phyloP scores from a whole-genome alignment of 2,329 filamentous ascomycete species.

The Epichloe hybrida region DNA sequence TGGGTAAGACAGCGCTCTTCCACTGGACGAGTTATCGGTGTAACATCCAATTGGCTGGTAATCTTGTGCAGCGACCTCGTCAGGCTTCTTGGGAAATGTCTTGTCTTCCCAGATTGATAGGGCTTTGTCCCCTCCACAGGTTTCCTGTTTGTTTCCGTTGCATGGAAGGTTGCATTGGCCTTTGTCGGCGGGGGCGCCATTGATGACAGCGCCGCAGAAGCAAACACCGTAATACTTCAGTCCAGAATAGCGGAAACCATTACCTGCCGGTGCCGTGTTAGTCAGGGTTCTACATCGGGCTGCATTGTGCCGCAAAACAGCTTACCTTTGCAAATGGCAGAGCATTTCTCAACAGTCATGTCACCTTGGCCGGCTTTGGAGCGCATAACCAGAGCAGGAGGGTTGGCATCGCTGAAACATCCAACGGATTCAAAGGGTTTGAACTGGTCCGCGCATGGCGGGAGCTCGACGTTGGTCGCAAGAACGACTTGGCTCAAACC shows the following conservation, averaged over 20 bases:
- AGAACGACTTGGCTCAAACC: constrained; percentile 5
- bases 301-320: background rate
- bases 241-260: constrained; percentile 37
- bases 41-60: constrained; percentile 53
- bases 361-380: constrained; percentile 22
- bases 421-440: constrained; percentile 35
- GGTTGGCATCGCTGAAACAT: constrained; percentile 29
- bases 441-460: constrained; percentile 30
- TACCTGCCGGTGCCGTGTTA: constrained; percentile 18
- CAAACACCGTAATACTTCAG: constrained; percentile 38
- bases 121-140: constrained; percentile 32
- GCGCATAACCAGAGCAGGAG: constrained; percentile 27
- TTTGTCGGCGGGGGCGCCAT: constrained; percentile 36
- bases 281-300: background rate
- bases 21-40: constrained; percentile 27
- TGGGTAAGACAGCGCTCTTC: constrained; percentile 32
- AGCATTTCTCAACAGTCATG: constrained; percentile 36
- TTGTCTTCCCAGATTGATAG: constrained; percentile 37
- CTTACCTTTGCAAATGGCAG: constrained; percentile 34
- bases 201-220: constrained; percentile 37
- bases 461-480: constrained; percentile 30
- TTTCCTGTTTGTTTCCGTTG: constrained; percentile 29
- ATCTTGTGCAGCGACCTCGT: constrained; percentile 31
- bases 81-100: constrained; percentile 30
- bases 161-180: constrained; percentile 45